Conservation (phyloP, 768 basidiomycete species). For the Tricholoma terreum region DNA sequence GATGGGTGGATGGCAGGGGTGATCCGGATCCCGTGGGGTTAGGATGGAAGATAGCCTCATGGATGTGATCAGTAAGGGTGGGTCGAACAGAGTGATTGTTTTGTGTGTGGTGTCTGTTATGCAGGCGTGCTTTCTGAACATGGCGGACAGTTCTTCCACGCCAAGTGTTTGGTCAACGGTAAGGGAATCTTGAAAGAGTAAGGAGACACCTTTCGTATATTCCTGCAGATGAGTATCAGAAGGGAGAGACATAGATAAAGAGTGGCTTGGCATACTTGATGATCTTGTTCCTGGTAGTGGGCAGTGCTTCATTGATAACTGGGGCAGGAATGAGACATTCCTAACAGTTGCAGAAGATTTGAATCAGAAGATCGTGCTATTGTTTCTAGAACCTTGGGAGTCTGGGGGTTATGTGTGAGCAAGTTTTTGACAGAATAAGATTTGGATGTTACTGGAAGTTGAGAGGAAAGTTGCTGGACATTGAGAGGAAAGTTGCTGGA, state of each 20-base stretch:
- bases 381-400: conserved; percentile 1
- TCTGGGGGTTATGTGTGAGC: neutral
- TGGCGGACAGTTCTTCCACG: conserved; percentile 34
- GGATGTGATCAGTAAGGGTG: conserved; percentile 79
- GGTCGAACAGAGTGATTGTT: conserved; percentile 94
- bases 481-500: too few relatives aligned
- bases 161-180: conserved; percentile 21
- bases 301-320: conserved; percentile 68
- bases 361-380: neutral
- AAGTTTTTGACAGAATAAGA: neutral
- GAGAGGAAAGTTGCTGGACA: too few relatives aligned
- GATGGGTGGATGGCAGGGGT: conserved; percentile 57
- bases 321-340: conserved; percentile 92
- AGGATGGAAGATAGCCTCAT: conserved; percentile 59
- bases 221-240: conserved; percentile 40
- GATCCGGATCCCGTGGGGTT: conserved; percentile 11
- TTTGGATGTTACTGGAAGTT: neutral
- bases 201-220: conserved; percentile 83
- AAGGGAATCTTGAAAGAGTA: conserved; percentile 84
- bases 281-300: conserved; percentile 60
- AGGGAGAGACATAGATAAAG: neutral
- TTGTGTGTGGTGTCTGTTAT: conserved; percentile 81
- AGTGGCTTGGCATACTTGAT: conserved; percentile 48
- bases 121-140: conserved; percentile 65
- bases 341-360: conserved; percentile 31